Evolutionary conservation across 345 rosid genomes (phyloP), one percentile per base, ranked within the genome.

Genomic region (Arabis alpina): DNA sequence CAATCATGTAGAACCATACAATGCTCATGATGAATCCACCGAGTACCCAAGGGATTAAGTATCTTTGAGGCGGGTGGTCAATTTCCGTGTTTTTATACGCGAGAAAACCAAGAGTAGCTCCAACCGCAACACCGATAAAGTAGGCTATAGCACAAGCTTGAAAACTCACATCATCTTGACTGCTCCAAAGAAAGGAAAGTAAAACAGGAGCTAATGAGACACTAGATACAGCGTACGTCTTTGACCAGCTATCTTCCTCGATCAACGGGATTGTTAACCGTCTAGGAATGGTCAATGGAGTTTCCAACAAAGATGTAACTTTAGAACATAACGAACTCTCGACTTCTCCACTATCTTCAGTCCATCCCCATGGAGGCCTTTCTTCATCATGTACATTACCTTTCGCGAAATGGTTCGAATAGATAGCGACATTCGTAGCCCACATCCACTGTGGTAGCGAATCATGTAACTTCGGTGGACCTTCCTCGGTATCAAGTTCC

Each of bases 11-110:
- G 74, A 93, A 93, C 98, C 98, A 93, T 47, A 86, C 73, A 9
- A 91, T 93, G 77, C 98, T 93, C 98, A 91, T 93, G 48, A 84
- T 63, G 66, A 93, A 93, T 52, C 97, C 97, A 10, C 92, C 97
- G 2, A 91, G 80, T n/a, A 88, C 92, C 97, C 97, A 93, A 24
- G 85, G 76, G 64, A 89, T 79, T 40, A 93, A 74, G 71, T 73
- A 93, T 59, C 70, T 91, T 41, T 40, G 85, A 10, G 98, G 96
- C 1, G 97, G 97, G 36, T 78, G 85, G 47, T 93, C 92, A 0
- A 57, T 49, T 41, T 61, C 61, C 2, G 93, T 87, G 76, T 81
- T 77, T 3, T 48, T 56, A 41, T 70, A 80, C 0, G 94, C 90
- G 19, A 86, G 74, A 68, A 76, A 45, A 15, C 98, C 92, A 14